Conservation (phyloP, 768 basidiomycete genomes). For the Leccinum imitatum region DNA sequence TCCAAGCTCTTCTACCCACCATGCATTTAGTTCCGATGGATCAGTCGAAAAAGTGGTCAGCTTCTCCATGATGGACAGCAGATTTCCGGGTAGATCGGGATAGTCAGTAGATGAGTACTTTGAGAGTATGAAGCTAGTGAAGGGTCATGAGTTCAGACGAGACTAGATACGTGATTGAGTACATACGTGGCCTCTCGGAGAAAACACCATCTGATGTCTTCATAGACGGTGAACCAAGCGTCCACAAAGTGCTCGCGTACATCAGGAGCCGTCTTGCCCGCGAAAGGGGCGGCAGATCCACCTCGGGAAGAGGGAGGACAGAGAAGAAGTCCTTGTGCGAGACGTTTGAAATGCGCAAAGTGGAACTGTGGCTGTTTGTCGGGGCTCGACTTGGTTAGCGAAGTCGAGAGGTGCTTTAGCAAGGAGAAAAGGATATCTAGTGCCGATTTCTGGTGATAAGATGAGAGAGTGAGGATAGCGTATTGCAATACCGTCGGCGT, state of each 20-base stretch:
- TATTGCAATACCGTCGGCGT: conserved; percentile 26
- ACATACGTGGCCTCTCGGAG: conserved; percentile 72
- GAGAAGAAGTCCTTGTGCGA: conserved; percentile 56
- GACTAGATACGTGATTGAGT: not conserved
- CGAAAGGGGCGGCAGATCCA: conserved; percentile 20
- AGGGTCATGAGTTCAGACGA: conserved; percentile 1
- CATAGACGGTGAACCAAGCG: conserved; percentile 73
- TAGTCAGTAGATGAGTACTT: conserved; percentile 29
- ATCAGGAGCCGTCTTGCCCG: conserved; percentile 51
- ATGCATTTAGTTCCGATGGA: conserved; percentile 43
- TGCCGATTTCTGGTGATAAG: conserved; percentile 55
- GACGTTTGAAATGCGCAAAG: conserved; percentile 63
- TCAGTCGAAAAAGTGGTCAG: conserved; percentile 76
- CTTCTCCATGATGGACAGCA: conserved; percentile 64
- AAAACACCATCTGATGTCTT: conserved; percentile 90
- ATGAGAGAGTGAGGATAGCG: conserved; percentile 4
- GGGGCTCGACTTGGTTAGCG: conserved; percentile 45
- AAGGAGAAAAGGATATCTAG: conserved; percentile 76
- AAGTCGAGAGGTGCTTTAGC: conserved; percentile 73
- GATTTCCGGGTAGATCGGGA: conserved; percentile 46
- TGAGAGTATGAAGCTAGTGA: conserved; percentile 26
- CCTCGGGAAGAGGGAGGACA: conserved; percentile 53
- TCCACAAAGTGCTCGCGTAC: conserved; percentile 63
- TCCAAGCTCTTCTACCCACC: conserved; percentile 76
- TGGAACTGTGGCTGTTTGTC: conserved; percentile 63